These are phyloP conservation scores for Acer campestre DNA, from an alignment of 345 rosid genomes.

Conservation along the genomic window DNA sequence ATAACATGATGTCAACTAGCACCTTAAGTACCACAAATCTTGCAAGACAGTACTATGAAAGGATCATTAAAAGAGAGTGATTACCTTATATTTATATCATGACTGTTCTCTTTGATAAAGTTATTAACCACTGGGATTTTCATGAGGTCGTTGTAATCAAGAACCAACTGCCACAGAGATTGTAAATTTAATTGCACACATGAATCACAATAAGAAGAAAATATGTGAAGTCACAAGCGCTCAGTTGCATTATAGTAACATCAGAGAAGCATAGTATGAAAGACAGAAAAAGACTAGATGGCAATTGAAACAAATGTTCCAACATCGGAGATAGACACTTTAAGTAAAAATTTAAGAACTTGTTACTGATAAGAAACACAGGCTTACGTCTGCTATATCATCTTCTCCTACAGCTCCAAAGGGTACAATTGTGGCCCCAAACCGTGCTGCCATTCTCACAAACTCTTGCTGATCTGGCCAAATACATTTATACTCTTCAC, in stretches of 20 bases:
- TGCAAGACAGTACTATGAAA: neutral
- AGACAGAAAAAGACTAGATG: neutral
- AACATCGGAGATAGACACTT: neutral
- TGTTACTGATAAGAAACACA: neutral
- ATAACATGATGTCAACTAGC: neutral
- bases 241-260: neutral
- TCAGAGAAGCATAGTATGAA: no score
- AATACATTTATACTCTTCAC: constrained; percentile 64
- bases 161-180: constrained; percentile 56
- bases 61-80: neutral
- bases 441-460: constrained; percentile 83
- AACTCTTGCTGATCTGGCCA: constrained; percentile 79
- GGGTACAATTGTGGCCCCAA: constrained; percentile 79
- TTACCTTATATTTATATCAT: constrained; percentile 48
- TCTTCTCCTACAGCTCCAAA: constrained; percentile 83
- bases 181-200: neutral
- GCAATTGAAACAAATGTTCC: neutral
- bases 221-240: neutral
- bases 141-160: constrained; percentile 71
- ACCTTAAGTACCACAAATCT: neutral
- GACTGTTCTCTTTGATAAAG: constrained; percentile 26
- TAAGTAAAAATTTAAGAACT: neutral
- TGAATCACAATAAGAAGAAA: neutral
- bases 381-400: constrained; percentile 64
- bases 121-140: constrained; percentile 54